A percentile compares a stretch with the other conserved stretches of the same genome.
Conservation (phyloP, 164 flowering plant genomes). For the Chimonanthus salicifolius region DNA sequence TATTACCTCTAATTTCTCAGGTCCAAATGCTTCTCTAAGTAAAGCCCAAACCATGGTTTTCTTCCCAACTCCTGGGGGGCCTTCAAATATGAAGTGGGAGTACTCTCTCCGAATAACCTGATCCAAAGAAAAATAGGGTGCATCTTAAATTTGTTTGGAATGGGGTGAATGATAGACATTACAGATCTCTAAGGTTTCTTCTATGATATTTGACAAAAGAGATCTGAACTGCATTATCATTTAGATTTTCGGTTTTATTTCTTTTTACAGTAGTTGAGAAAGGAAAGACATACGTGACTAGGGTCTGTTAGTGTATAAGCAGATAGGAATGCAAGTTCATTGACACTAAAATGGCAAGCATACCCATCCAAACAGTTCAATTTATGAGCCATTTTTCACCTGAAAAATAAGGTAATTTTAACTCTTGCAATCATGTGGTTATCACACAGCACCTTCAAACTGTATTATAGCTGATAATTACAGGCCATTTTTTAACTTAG, state of each 20-base stretch:
- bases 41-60: slow-evolving; percentile 66
- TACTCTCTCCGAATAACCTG: slow-evolving; percentile 34
- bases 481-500: no score
- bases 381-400: no score
- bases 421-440: no score
- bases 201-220: not conserved
- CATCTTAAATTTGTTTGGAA: not conserved
- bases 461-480: no score
- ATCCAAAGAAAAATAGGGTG: not conserved
- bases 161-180: not conserved
- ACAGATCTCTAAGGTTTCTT: not conserved
- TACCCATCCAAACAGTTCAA: no score
- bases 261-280: no score
- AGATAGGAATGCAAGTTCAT: no score
- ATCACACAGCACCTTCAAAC: no score
- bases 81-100: slow-evolving; percentile 60
- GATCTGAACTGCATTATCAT: not conserved
- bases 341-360: no score
- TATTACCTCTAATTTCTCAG: slow-evolving; percentile 37
- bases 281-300: no score
- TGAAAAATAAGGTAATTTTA: no score
- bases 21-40: slow-evolving; percentile 45
- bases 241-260: not conserved
- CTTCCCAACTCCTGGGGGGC: slow-evolving; percentile 67
- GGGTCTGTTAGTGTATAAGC: no score